Base-by-base conservation (phyloP, 2,329 filamentous ascomycete genomes). In the Decorospora gaudefroyi region DNA sequence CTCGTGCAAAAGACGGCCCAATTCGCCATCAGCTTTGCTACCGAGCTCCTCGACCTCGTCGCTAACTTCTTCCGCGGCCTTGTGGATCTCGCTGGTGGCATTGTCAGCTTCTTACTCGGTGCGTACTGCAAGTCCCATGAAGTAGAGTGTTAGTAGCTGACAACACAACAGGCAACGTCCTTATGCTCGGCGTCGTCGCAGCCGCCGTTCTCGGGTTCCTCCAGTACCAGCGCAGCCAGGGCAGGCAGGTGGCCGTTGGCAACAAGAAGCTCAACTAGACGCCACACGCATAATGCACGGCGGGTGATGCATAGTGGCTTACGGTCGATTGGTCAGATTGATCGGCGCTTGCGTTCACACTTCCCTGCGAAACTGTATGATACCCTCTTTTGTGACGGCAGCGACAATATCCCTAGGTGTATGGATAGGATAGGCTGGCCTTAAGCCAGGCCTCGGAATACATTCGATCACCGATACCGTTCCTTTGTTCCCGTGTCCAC, bases 191-290 rank as follows among this genome's bases (percentile, higher is more conserved):
- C 17, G 59, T 69, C 13, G 53, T 69, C 6, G 65, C 59, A 15
- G 58, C 51, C 6, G 63, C 58, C 1, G 53, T 63, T 30, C 61
- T 70, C 36, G 67, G 58, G n/a, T 70, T 67, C 54, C 46, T 70
- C 31, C 61, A 66, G 49, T 69, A 68, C 47, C 65, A 69, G 55
- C 61, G 64, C 38, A 64, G 52, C 39, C 67, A 69, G 53, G 67
- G 67, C 17, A 61, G 58, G 15, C 57, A 62, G 13, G 65, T 70
- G 27, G 53, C 61, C 32, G 61, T 69, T 19, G 67, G 66, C 23
- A 61, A 68, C 49, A 70, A 69, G 59, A 70, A 70, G 54, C 36
- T 69, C 30, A 70, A 69, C 46, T 70, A 62, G 46, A 29, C 13
- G 6, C 6, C 3, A 27, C 7, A 8, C 13, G 16, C 42, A 6